These are phyloP conservation scores for Trifolium pratense DNA, from an alignment of 306 rosid genomes.

Conservation along the genomic window DNA sequence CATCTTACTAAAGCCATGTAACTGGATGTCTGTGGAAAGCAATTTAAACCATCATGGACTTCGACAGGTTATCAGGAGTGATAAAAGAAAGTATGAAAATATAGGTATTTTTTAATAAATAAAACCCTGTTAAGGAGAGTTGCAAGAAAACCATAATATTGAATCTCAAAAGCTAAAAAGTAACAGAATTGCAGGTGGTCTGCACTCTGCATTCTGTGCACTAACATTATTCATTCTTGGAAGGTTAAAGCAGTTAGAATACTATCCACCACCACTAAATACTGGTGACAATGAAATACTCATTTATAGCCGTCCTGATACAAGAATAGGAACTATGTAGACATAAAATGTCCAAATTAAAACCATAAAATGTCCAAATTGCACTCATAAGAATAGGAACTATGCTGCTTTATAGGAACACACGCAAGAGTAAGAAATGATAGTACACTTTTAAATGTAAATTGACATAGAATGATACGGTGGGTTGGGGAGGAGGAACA, in stretches of 20 bases:
- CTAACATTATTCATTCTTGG: slow-evolving; percentile 7
- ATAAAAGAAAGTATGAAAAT: slow-evolving; percentile 10
- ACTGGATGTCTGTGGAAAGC: slow-evolving; percentile 66
- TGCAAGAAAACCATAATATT: not conserved
- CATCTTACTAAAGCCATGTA: slow-evolving; percentile 80
- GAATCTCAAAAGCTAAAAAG: not conserved
- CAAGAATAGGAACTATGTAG: slow-evolving; percentile 19
- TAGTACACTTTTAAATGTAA: slow-evolving; percentile 14
- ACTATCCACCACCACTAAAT: slow-evolving; percentile 32
- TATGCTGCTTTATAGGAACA: slow-evolving; percentile 2
- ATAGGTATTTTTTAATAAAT: not conserved
- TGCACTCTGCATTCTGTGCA: not conserved
- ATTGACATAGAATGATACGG: slow-evolving; percentile 1
- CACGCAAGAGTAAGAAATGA: slow-evolving; percentile 1
- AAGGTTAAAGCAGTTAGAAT: slow-evolving; percentile 26
- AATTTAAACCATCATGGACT: slow-evolving; percentile 39
- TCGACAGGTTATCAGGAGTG: slow-evolving; percentile 5
- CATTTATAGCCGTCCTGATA: slow-evolving; percentile 16
- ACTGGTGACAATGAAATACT: slow-evolving; percentile 22
- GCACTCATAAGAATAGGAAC: slow-evolving; percentile 33
- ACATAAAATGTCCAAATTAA: slow-evolving; percentile 1
- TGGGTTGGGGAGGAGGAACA: not conserved
- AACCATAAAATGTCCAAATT: not conserved
- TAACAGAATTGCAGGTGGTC: not conserved
- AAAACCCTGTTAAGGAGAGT: not conserved